Evolutionary conservation across 1,284 basidiomycete species (phyloP).

Genomic region (Phlebopus sp.): DNA sequence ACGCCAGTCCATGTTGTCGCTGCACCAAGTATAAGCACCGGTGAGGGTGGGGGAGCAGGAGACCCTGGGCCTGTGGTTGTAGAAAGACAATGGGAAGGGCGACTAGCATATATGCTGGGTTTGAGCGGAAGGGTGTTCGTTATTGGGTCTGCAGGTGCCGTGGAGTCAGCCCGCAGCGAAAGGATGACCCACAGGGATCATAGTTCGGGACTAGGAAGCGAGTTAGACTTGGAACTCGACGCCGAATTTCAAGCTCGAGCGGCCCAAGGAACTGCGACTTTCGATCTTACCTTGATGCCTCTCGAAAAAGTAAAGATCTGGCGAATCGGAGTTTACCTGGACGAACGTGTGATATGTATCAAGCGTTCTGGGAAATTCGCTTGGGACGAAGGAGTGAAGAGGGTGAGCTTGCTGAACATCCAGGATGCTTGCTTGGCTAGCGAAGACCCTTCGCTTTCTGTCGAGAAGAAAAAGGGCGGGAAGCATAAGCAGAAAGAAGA

Average conservation of each 20-base stretch:
- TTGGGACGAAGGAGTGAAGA: slow-evolving; percentile 8
- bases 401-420: slow-evolving; percentile 19
- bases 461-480: slow-evolving; percentile 49
- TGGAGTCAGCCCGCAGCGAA: background rate
- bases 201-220: too few relatives aligned
- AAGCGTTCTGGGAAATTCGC: background rate
- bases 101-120: slow-evolving; percentile 83
- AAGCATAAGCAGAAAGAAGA: slow-evolving; percentile 22
- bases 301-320: slow-evolving; percentile 85
- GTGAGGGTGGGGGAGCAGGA: slow-evolving; percentile 56
- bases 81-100: slow-evolving; percentile 89
- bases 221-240: slow-evolving; percentile 2
- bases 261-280: slow-evolving; percentile 61
- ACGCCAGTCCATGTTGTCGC: slow-evolving; percentile 80
- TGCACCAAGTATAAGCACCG: slow-evolving; percentile 58
- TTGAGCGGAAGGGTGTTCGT: slow-evolving; percentile 84
- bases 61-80: slow-evolving; percentile 49
- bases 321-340: slow-evolving; percentile 72
- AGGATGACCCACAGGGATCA: background rate
- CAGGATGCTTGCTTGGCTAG: slow-evolving; percentile 13
- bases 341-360: slow-evolving; percentile 43
- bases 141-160: slow-evolving; percentile 50
- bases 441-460: slow-evolving; percentile 61
- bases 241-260: slow-evolving; percentile 9
- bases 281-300: slow-evolving; percentile 84